Evolutionary conservation across 352 stramenopile species (phyloP).

Genomic region (Globisporangium abappressorium): DNA sequence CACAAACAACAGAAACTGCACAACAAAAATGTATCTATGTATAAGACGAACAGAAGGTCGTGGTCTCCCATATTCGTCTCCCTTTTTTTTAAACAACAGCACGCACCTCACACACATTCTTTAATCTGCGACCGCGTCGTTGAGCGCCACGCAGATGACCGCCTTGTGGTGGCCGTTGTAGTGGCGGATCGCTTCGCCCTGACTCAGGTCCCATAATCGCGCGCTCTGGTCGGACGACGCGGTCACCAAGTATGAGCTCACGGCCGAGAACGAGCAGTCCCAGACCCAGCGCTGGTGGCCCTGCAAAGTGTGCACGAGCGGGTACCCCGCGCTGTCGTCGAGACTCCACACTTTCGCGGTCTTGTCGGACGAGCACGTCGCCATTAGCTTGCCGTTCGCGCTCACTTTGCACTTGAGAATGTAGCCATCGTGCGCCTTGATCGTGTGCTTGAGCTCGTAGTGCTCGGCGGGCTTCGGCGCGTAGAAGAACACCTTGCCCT

Average conservation of each 20-base stretch:
- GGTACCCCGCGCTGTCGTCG: conserved; percentile 31
- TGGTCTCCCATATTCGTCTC: not conserved
- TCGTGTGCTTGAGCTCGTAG: conserved; percentile 64
- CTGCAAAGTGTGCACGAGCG: conserved; percentile 76
- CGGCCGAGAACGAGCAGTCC: conserved; percentile 97
- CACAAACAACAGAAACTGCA: not conserved
- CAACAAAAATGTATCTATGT: conserved; percentile 13
- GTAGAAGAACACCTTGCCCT: conserved; percentile 95
- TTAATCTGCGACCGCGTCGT: conserved; percentile 76
- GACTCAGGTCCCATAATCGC: conserved; percentile 96
- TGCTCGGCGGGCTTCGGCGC: conserved; percentile 50
- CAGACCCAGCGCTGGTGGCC: conserved; percentile 97
- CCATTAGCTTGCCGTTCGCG: conserved; percentile 83
- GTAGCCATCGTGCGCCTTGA: conserved; percentile 90
- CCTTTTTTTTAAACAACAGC: not conserved
- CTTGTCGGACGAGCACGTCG: conserved; percentile 92
- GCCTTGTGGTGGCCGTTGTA: conserved; percentile 91
- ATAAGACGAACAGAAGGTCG: not conserved
- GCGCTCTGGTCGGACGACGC: conserved; percentile 95
- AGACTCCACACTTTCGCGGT: conserved; percentile 91
- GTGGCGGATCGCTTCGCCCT: conserved; percentile 83
- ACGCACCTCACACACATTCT: not conserved
- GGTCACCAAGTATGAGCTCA: conserved; percentile 97
- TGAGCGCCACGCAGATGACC: conserved; percentile 86
- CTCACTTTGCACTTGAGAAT: conserved; percentile 90